These are phyloP conservation scores for Sugiyamaella qingdaonensis DNA, from an alignment of 805 yeast species.

Conservation along the genomic window DNA sequence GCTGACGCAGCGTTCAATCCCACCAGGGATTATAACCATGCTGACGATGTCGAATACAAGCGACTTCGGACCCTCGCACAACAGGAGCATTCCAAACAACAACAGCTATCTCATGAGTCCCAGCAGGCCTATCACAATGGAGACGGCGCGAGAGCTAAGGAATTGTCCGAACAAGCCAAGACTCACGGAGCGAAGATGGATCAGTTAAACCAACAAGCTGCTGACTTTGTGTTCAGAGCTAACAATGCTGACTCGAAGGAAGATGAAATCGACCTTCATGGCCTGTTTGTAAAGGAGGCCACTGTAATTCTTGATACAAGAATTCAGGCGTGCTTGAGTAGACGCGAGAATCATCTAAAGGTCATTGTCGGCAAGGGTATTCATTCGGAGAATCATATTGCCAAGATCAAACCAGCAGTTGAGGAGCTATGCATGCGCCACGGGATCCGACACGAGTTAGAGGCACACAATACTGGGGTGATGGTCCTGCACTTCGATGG, in stretches of 20 bases:
- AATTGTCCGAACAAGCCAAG: slow-evolving; percentile 66
- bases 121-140: slow-evolving; percentile 75
- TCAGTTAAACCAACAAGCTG: slow-evolving; percentile 70
- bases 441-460: slow-evolving; percentile 55
- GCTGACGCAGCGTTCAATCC: slow-evolving; percentile 3
- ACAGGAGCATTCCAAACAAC: slow-evolving; percentile 53
- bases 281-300: slow-evolving; percentile 86
- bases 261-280: slow-evolving; percentile 91
- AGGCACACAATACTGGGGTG: slow-evolving; percentile 76
- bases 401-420: slow-evolving; percentile 86
- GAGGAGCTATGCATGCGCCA: slow-evolving; percentile 70
- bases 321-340: slow-evolving; percentile 55
- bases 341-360: slow-evolving; percentile 58
- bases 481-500: slow-evolving; percentile 37
- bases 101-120: slow-evolving; percentile 57
- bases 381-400: slow-evolving; percentile 76
- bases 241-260: slow-evolving; percentile 82
- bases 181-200: slow-evolving; percentile 59
- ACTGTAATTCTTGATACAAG: slow-evolving; percentile 69
- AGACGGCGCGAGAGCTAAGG: slow-evolving; percentile 67
- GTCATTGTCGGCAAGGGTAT: slow-evolving; percentile 93
- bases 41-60: slow-evolving; percentile 46
- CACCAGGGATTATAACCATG: slow-evolving; percentile 35
- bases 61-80: slow-evolving; percentile 65
- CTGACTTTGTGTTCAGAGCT: slow-evolving; percentile 74